These are phyloP conservation scores for Candida boidinii DNA, from an alignment of 805 yeast species.

Conservation along the genomic window DNA sequence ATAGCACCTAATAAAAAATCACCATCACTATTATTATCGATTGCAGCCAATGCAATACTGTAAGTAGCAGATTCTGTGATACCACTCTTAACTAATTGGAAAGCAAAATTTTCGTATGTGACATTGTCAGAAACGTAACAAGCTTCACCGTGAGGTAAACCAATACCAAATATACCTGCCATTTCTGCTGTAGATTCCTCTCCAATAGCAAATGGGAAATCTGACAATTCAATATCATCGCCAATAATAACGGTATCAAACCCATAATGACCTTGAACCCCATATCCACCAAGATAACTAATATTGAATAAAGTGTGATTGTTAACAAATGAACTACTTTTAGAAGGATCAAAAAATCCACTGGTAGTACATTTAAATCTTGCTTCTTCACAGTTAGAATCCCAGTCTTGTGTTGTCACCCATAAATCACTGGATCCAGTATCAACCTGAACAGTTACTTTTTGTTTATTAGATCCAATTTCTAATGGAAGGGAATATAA, in stretches of 20 bases:
- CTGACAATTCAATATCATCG: slow-evolving; percentile 30
- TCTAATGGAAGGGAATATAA: slow-evolving; percentile 32
- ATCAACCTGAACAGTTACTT: slow-evolving; percentile 44
- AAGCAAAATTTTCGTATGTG: slow-evolving; percentile 60
- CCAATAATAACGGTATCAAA: slow-evolving; percentile 47
- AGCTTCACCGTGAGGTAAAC: slow-evolving; percentile 56
- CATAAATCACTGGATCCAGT: slow-evolving; percentile 65
- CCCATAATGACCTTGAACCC: slow-evolving; percentile 41
- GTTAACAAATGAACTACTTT: slow-evolving; percentile 25
- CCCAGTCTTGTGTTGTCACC: slow-evolving; percentile 29
- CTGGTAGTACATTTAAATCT: slow-evolving; percentile 25
- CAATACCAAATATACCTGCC: slow-evolving; percentile 67
- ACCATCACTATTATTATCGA: too few species aligned
- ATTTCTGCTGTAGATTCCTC: slow-evolving; percentile 43
- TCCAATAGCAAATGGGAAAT: slow-evolving; percentile 63
- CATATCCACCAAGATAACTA: slow-evolving; percentile 32
- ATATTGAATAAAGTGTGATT: slow-evolving; percentile 28
- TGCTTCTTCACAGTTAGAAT: slow-evolving; percentile 4
- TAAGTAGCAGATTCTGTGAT: slow-evolving; percentile 46
- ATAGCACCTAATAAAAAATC: slow-evolving; percentile 64
- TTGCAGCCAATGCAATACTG: slow-evolving; percentile 50
- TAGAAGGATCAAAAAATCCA: slow-evolving; percentile 32
- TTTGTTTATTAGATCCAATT: slow-evolving; percentile 48
- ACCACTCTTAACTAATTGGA: slow-evolving; percentile 49
- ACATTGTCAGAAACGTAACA: too few species aligned